Evolutionary conservation across 352 stramenopile genomes (phyloP), one percentile per base, ranked within the genome.

Genomic region (Pythium rishiriense): DNA sequence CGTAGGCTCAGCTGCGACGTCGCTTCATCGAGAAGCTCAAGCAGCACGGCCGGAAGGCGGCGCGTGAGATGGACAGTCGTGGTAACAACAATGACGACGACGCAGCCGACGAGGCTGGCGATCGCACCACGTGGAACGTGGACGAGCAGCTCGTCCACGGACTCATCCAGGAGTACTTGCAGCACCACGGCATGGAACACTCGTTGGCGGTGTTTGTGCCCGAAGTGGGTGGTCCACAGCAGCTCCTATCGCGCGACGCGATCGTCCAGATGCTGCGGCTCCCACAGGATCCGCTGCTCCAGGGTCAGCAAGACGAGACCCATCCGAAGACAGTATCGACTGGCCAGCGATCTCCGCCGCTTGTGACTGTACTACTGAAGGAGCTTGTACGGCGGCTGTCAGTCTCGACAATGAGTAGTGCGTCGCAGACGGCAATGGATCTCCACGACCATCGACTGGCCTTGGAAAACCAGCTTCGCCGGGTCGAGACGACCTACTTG

Each of bases 1-100:
- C 26, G n/a, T 17, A 90, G 81, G 83, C 79, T 10, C 83, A 92
- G 52, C 65, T 92, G 25, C 71, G 83, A n/a, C 74, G 81, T 9
- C 66, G 68, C 4, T 88, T 90, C 31, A 89, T 90, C 22, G 79
- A 90, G 61, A 92, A 92, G 52, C 64, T 92, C 42, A 76, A 82
- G 58, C 64, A 76, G 19, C 71, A 86, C 19, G 67, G 68, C 21
- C 59, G 35, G 33, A 68, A 31, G 65, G 60, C 12, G 35, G 51
- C 29, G 25, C 58, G 25, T 29, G 43, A 54, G 25, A 46, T 65
- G 11, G 52, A 19, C 5, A 48, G 49, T 3, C 48, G 64, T 6
- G 48, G 28, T 4, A 61, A 66, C 17, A 53, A 66, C 3, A 37
- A 46, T 19, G 35, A 31, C 21, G 35, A 47, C 21, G 47, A 68